These are phyloP conservation scores for Colletotrichum karsti DNA, from an alignment of 2,329 filamentous ascomycete species.

Conservation along the genomic window DNA sequence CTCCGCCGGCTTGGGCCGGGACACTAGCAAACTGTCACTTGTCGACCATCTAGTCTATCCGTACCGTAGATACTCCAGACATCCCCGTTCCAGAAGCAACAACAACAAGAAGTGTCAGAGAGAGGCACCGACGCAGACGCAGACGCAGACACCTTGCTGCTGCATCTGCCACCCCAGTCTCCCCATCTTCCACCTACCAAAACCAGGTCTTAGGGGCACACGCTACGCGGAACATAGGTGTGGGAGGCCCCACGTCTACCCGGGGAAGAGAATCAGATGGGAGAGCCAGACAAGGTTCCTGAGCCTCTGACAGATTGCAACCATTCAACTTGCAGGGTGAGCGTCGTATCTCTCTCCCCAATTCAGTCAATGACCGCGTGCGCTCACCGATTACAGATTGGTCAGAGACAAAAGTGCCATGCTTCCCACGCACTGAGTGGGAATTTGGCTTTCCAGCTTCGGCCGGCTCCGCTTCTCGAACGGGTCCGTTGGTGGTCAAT, in stretches of 20 bases:
- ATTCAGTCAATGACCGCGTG: constrained; percentile 28
- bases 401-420: constrained; percentile 18
- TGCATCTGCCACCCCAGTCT: neutral
- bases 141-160: neutral
- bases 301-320: neutral
- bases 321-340: neutral
- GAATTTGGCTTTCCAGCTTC: constrained; percentile 15
- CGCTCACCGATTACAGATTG: neutral
- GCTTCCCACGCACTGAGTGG: neutral
- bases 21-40: neutral
- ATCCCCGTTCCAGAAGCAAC: neutral
- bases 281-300: constrained; percentile 11
- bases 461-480: constrained; percentile 25
- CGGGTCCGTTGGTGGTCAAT: neutral
- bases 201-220: neutral
- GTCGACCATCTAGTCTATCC: neutral
- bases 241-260: constrained; percentile 10
- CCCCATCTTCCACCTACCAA: neutral
- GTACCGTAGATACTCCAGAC: neutral
- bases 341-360: constrained; percentile 25
- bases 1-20: neutral
- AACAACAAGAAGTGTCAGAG: too few relatives aligned
- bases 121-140: neutral
- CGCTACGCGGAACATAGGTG: neutral
- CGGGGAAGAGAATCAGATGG: neutral